Percentiles rank a stretch among this genome's conserved stretches.
These are phyloP conservation scores for Chloropicon primus DNA, from an alignment of 139 green algal species.

Conservation along the genomic window DNA sequence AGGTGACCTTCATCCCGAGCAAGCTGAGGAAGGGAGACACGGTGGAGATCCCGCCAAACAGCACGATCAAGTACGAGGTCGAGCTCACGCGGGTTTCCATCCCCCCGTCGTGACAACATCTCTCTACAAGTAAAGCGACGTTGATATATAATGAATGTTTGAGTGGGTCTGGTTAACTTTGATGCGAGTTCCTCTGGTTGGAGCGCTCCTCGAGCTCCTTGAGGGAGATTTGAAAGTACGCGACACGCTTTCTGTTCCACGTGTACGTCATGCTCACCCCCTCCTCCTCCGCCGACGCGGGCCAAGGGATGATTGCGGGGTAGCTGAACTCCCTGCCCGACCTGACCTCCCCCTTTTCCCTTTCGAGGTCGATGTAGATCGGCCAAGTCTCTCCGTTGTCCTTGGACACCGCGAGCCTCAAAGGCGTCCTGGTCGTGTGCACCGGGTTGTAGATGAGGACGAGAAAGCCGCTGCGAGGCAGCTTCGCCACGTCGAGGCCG, in stretches of 20 bases:
- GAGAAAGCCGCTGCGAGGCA: slow-evolving; percentile 9
- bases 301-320: slow-evolving; percentile 11
- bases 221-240: slow-evolving; percentile 8
- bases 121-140: neutral
- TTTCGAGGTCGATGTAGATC: neutral
- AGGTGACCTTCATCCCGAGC: neutral
- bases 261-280: slow-evolving; percentile 13
- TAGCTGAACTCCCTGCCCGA: slow-evolving; percentile 8
- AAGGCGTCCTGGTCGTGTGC: neutral
- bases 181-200: no score
- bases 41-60: neutral
- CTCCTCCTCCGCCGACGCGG: slow-evolving; percentile 1
- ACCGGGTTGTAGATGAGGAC: slow-evolving; percentile 9
- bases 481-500: slow-evolving; percentile 13
- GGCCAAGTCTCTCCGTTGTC: slow-evolving; percentile 14
- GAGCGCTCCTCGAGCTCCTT: neutral
- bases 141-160: no score
- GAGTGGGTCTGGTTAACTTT: no score
- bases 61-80: neutral
- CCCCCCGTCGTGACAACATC: neutral
- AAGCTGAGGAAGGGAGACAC: neutral
- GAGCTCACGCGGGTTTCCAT: neutral
- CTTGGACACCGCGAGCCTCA: slow-evolving; percentile 7
- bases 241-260: slow-evolving; percentile 6
- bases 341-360: neutral